Percentiles rank a stretch among this genome's conserved stretches.
These are phyloP conservation scores for Paramarasmius palmivorus DNA, from an alignment of 1,284 basidiomycete genomes.

Conservation along the genomic window DNA sequence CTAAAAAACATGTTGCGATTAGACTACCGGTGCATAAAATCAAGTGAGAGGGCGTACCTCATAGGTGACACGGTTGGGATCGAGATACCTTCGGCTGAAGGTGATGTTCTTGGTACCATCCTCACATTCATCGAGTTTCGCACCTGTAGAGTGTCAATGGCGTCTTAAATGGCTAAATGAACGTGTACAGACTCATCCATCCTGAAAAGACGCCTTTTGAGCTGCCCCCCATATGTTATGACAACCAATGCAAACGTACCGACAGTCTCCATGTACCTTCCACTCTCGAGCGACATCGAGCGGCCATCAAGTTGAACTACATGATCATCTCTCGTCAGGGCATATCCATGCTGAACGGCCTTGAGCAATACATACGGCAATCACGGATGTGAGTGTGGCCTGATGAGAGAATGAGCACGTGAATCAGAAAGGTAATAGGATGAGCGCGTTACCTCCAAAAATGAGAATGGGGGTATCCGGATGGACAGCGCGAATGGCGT, in stretches of 20 bases:
- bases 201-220: background rate
- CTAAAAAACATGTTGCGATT: constrained; percentile 33
- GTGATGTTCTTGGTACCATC: constrained; percentile 46
- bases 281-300: constrained; percentile 76
- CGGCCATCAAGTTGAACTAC: constrained; percentile 26
- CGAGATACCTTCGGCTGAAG: constrained; percentile 71
- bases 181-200: background rate
- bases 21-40: background rate
- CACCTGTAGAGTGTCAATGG: constrained; percentile 35
- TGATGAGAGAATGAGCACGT: constrained; percentile 19
- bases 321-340: background rate
- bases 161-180: too few species aligned
- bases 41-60: constrained; percentile 43
- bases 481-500: constrained; percentile 76
- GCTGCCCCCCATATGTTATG: background rate
- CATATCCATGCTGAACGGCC: background rate
- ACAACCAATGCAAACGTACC: constrained; percentile 33
- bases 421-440: background rate
- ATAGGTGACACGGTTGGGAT: constrained; percentile 73
- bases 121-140: constrained; percentile 42
- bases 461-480: constrained; percentile 76
- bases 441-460: constrained; percentile 58
- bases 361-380: constrained; percentile 49
- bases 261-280: constrained; percentile 86
- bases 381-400: constrained; percentile 81